Conservation (phyloP, 805 yeast genomes). For the Metschnikowia amazonensis region DNA sequence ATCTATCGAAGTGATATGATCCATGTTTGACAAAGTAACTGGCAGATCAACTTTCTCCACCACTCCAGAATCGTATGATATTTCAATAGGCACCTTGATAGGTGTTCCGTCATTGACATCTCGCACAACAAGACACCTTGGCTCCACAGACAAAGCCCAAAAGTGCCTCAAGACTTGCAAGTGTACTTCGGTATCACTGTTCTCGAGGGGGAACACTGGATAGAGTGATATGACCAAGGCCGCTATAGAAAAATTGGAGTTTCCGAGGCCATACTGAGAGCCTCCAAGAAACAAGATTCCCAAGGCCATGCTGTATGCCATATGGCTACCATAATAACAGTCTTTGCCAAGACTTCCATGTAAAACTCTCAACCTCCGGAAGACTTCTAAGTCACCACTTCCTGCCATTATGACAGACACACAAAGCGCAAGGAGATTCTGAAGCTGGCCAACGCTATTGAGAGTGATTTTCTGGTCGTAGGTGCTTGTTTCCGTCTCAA, state of each 20-base stretch:
- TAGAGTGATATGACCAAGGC: conserved; percentile 69
- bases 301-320: conserved; percentile 75
- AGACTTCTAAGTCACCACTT: conserved; percentile 77
- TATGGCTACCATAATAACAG: conserved; percentile 62
- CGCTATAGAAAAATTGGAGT: conserved; percentile 62
- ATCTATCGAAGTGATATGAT: conserved; percentile 44
- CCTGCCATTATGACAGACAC: conserved; percentile 82
- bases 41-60: conserved; percentile 48
- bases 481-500: conserved; percentile 39
- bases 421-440: conserved; percentile 59
- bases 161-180: conserved; percentile 84
- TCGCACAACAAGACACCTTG: conserved; percentile 73
- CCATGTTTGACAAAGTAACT: conserved; percentile 60
- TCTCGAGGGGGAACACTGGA: conserved; percentile 60
- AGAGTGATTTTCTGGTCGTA: conserved; percentile 59
- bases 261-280: conserved; percentile 79
- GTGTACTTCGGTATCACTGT: conserved; percentile 51
- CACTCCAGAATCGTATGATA: conserved; percentile 37
- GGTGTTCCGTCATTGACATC: conserved; percentile 62
- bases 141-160: conserved; percentile 83
- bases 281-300: conserved; percentile 91
- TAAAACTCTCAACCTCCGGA: conserved; percentile 66
- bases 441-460: conserved; percentile 50
- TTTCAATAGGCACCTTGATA: conserved; percentile 43
- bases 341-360: conserved; percentile 54